A percentile compares a stretch with the other conserved stretches of the same genome.
phyloP scores from a whole-genome alignment of 139 green algal genomes.

The Tetratostichococcus sp. region DNA sequence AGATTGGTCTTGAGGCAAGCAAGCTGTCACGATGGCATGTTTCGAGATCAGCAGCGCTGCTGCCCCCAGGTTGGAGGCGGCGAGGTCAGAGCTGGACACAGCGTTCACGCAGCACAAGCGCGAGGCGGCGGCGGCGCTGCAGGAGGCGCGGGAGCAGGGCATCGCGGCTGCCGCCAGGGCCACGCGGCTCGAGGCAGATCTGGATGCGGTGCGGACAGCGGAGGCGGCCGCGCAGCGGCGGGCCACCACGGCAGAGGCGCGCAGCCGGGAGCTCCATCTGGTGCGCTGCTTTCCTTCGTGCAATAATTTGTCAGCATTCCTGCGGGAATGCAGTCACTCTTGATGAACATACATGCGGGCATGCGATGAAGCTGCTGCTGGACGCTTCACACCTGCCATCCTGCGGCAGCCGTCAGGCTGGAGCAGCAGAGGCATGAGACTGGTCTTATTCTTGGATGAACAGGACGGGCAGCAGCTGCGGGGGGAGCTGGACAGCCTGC shows the following conservation, averaged over 20 bases:
- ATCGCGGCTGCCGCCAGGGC: not conserved
- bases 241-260: not conserved
- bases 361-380: too few relatives aligned
- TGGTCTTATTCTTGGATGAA: too few relatives aligned
- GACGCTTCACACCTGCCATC: too few relatives aligned
- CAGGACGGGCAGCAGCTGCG: constrained; percentile 39
- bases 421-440: constrained; percentile 60
- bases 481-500: constrained; percentile 22
- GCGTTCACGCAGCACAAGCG: constrained; percentile 39
- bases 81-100: constrained; percentile 40
- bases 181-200: not conserved
- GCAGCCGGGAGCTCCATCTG: not conserved
- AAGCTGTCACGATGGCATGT: too few relatives aligned
- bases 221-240: not conserved
- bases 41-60: too few relatives aligned
- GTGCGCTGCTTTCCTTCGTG: not conserved
- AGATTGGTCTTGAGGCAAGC: too few relatives aligned
- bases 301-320: too few relatives aligned
- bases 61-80: constrained; percentile 23
- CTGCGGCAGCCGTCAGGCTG: too few relatives aligned
- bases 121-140: constrained; percentile 4
- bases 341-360: too few relatives aligned
- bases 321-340: too few relatives aligned
- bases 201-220: not conserved
- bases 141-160: not conserved